A percentile compares a stretch with the other conserved stretches of the same genome.
Conservation (phyloP, 108 stramenopile genomes). For the Pelagomonas calceolata region DNA sequence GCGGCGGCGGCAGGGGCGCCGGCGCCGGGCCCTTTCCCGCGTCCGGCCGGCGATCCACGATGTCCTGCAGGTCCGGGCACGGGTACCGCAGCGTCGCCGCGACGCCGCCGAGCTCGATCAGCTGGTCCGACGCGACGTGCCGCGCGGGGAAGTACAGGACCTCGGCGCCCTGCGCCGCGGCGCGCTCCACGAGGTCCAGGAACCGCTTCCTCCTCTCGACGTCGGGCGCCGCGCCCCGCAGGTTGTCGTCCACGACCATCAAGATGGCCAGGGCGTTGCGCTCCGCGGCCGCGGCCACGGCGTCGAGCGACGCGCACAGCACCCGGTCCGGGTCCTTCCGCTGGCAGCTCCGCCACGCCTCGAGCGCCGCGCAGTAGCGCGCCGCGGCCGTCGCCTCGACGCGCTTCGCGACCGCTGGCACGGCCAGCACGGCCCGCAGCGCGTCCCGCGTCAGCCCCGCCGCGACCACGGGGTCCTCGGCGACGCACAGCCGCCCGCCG, state of each 20-base stretch:
- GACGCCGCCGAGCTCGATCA: background rate
- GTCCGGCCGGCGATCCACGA: background rate
- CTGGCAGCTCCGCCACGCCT: background rate
- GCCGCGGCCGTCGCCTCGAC: background rate
- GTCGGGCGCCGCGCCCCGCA: no score
- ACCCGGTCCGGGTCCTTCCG: background rate
- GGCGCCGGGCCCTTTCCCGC: no score
- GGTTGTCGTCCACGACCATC: background rate
- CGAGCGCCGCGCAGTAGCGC: background rate
- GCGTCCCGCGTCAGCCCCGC: background rate
- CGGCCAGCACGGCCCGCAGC: background rate
- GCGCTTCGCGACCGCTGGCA: background rate
- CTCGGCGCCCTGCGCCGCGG: background rate
- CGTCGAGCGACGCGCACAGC: background rate
- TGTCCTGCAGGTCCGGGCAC: background rate
- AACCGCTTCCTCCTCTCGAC: no score
- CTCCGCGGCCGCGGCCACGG: background rate
- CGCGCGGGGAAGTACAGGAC: background rate
- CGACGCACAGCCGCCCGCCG: background rate
- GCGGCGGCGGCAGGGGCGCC: no score
- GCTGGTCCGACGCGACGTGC: background rate
- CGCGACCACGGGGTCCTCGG: background rate
- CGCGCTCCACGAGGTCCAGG: background rate
- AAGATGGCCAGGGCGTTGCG: background rate
- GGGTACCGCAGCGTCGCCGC: background rate